Conservation (phyloP, 2,329 filamentous ascomycete genomes). For the Bipolaris gigantea region DNA sequence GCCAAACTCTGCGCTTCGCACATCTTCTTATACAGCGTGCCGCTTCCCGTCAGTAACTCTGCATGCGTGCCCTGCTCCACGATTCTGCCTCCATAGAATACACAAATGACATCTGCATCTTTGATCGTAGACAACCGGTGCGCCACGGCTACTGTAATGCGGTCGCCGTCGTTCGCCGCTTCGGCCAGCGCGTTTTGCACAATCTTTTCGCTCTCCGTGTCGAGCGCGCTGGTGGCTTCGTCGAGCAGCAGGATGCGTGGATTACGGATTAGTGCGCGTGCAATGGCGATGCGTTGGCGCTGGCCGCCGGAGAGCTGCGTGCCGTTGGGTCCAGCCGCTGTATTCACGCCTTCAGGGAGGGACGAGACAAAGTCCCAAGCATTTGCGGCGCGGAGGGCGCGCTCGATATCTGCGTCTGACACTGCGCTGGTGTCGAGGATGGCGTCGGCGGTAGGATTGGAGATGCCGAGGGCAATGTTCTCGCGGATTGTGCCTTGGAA, state of each 20-base stretch:
- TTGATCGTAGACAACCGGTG: constrained; percentile 84
- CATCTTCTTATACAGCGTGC: constrained; percentile 47
- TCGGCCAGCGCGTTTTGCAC: constrained; percentile 43
- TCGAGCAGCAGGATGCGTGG: constrained; percentile 38
- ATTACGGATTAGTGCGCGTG: constrained; percentile 47
- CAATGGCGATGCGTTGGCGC: constrained; percentile 47
- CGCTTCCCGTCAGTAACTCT: constrained; percentile 33
- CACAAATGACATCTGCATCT: constrained; percentile 89
- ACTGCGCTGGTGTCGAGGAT: background rate
- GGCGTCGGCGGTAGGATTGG: background rate
- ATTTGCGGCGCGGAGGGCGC: constrained; percentile 68
- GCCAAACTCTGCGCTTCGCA: constrained; percentile 44
- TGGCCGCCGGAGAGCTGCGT: constrained; percentile 47
- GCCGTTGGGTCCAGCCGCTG: constrained; percentile 20
- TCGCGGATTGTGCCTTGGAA: constrained; percentile 52
- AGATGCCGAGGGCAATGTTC: constrained; percentile 42
- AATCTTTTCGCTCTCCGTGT: constrained; percentile 45
- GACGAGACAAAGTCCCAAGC: constrained; percentile 22
- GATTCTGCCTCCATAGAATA: constrained; percentile 82
- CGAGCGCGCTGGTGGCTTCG: constrained; percentile 21
- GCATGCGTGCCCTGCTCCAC: constrained; percentile 71
- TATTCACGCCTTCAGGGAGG: constrained; percentile 55
- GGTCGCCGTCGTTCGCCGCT: constrained; percentile 30
- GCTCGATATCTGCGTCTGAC: constrained; percentile 53
- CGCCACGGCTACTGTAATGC: constrained; percentile 70